phyloP scores from a whole-genome alignment of 2,329 filamentous ascomycete genomes.

The Aspergillus ochraceus region DNA sequence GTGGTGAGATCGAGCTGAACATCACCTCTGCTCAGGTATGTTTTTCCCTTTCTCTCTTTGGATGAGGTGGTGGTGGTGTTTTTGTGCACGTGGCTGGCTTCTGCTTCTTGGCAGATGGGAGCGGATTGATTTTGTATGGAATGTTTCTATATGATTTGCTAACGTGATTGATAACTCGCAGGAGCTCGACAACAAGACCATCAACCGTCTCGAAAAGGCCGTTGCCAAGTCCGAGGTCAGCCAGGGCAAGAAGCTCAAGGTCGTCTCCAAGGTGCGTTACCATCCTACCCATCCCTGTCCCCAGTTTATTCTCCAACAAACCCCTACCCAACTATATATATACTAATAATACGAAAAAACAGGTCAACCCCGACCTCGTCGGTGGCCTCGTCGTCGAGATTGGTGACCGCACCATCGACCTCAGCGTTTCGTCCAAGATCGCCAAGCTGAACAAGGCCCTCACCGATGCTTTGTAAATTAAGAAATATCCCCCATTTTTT shows the following conservation, averaged over 20 bases:
- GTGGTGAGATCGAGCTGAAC: constrained; percentile 88
- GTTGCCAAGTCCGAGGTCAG: constrained; percentile 87
- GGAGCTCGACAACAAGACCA: constrained; percentile 83
- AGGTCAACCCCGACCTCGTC: constrained; percentile 93
- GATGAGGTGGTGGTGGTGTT: no score
- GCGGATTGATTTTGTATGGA: background rate
- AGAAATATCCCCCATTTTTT: constrained; percentile 18
- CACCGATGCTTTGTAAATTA: constrained; percentile 88
- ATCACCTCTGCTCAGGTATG: constrained; percentile 87
- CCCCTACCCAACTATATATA: background rate
- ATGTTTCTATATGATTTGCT: background rate
- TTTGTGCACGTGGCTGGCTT: no score
- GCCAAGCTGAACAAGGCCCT: constrained; percentile 99
- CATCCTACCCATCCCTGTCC: no score
- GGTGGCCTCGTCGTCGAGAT: constrained; percentile 95
- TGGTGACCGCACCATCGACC: constrained; percentile 96
- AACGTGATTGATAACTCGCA: constrained; percentile 35
- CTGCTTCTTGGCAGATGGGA: no score
- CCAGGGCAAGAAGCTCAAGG: constrained; percentile 96
- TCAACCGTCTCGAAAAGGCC: constrained; percentile 81
- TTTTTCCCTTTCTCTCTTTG: background rate
- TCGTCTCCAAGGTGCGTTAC: constrained; percentile 76
- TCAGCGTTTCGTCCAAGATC: constrained; percentile 91
- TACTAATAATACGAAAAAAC: constrained; percentile 8
- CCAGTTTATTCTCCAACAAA: background rate